Evolutionary conservation across 1,139 yeast species (phyloP).

Genomic region (Yamadazyma dendronema): DNA sequence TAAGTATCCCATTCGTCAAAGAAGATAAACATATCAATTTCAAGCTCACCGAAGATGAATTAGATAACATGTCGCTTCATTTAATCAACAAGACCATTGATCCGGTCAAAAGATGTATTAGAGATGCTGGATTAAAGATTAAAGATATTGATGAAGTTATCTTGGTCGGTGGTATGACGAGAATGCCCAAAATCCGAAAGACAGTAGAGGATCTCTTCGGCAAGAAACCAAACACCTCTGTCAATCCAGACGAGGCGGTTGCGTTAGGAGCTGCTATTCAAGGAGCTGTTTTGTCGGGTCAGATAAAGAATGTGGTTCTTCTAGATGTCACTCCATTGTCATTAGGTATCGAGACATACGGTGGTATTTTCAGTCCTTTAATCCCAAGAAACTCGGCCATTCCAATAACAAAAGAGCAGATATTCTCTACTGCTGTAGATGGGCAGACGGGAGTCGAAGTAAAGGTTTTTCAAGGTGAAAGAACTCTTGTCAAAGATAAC

Average conservation of each 20-base stretch:
- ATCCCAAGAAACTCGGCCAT: slow-evolving; percentile 75
- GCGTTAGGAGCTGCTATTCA: slow-evolving; percentile 85
- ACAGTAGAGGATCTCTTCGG: slow-evolving; percentile 57
- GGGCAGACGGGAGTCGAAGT: slow-evolving; percentile 80
- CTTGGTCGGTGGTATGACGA: slow-evolving; percentile 81
- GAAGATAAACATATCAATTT: slow-evolving; percentile 51
- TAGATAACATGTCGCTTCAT: slow-evolving; percentile 61
- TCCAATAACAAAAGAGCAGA: slow-evolving; percentile 69
- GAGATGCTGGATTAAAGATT: slow-evolving; percentile 64
- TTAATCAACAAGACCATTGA: slow-evolving; percentile 61
- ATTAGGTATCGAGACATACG: slow-evolving; percentile 78
- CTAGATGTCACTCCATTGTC: slow-evolving; percentile 79
- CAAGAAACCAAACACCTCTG: slow-evolving; percentile 59
- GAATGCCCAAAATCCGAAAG: slow-evolving; percentile 73
- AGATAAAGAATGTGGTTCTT: slow-evolving; percentile 64
- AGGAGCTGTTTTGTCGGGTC: slow-evolving; percentile 75
- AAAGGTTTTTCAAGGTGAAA: slow-evolving; percentile 76
- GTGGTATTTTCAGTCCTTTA: slow-evolving; percentile 76
- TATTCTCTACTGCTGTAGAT: slow-evolving; percentile 82
- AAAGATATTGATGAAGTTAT: slow-evolving; percentile 69
- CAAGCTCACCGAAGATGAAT: slow-evolving; percentile 56
- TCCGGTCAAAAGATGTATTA: slow-evolving; percentile 65
- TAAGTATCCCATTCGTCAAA: slow-evolving; percentile 63
- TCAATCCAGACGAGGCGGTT: slow-evolving; percentile 84
- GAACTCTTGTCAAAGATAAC: slow-evolving; percentile 71